Base-by-base conservation (phyloP, 768 basidiomycete genomes). In the Mycena kentingensis region DNA sequence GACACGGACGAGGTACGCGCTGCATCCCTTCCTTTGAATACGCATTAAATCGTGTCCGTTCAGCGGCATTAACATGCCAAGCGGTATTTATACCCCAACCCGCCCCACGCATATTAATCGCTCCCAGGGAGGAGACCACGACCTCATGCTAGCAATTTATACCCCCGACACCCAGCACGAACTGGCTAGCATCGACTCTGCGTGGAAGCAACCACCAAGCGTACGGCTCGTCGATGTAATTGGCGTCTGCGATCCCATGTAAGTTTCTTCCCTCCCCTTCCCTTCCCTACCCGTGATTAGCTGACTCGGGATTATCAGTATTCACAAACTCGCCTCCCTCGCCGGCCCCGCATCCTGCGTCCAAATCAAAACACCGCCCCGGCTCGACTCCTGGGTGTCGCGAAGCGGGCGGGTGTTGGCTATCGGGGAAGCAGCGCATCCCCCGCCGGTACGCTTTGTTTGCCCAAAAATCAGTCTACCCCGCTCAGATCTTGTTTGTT, bases 391-490 rank as follows among this genome's bases (percentile, higher is more conserved):
- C 4, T 56, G 54, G 54, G 49, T 56, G 7, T 51, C 54, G 1
- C 5, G 47, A 16, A 56, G 54, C 12, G 54, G 54, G 0, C 38
- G 22, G 15, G 45, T 56, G 3, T 2, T 48, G 0, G 49, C 31
- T 15, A 18, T 56, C 2, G 54, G 54, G 13, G 49, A 56, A 18
- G 54, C 54, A 1, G 54, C 54, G 3, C 54, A 56, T 56, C 49
- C 54, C 3, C 42, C 47, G 26, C 54, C 49, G 39, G 54, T 56
- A 39, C 18, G 54, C 28, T n/a, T n/a, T n/a, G n/a, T n/a, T n/a
- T n/a, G n/a, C n/a, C n/a, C n/a, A n/a, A n/a, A n/a, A n/a, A n/a
- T n/a, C n/a, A n/a, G n/a, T n/a, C n/a, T n/a, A n/a, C n/a, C n/a
- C n/a, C n/a, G n/a, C n/a, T n/a, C n/a, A n/a, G n/a, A n/a, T n/a